These are phyloP conservation scores for Rhododendron ovatum DNA, from an alignment of 148 eudicot genomes.

Conservation along the genomic window DNA sequence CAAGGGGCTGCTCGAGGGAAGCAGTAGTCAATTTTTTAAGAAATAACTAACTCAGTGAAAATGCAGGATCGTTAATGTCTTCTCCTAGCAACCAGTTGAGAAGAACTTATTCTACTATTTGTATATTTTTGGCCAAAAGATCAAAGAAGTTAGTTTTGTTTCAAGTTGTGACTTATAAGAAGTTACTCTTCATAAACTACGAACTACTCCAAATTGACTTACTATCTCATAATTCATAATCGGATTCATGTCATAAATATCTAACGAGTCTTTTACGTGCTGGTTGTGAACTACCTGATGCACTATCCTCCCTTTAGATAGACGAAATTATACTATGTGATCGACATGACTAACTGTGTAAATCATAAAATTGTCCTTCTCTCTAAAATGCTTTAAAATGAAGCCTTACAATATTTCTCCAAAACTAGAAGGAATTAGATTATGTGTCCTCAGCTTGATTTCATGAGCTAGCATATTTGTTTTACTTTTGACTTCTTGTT, in stretches of 20 bases:
- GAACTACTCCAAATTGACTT: not conserved
- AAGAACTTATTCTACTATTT: not conserved
- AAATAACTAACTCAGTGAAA: not conserved
- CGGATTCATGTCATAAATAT: not conserved
- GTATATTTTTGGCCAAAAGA: not conserved
- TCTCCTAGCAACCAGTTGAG: not conserved
- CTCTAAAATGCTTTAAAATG: not conserved
- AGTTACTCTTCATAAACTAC: not conserved
- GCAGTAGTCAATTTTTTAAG: not conserved
- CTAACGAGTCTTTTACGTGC: not conserved
- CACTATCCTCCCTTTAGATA: not conserved
- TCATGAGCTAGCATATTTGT: not conserved
- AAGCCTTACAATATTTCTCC: not conserved
- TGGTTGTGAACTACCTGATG: not conserved
- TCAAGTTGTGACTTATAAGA: constrained; percentile 6
- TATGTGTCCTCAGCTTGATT: not conserved
- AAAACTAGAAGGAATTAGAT: not conserved
- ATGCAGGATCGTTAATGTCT: not conserved
- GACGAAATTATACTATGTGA: not conserved
- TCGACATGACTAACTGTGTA: not conserved
- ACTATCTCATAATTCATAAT: not conserved
- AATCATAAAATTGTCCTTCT: not conserved
- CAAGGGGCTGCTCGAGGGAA: not conserved
- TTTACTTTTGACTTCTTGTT: not conserved
- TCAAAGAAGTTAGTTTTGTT: not conserved